Conservation (phyloP, 805 yeast species). For the Saccharomycopsis sp. region DNA sequence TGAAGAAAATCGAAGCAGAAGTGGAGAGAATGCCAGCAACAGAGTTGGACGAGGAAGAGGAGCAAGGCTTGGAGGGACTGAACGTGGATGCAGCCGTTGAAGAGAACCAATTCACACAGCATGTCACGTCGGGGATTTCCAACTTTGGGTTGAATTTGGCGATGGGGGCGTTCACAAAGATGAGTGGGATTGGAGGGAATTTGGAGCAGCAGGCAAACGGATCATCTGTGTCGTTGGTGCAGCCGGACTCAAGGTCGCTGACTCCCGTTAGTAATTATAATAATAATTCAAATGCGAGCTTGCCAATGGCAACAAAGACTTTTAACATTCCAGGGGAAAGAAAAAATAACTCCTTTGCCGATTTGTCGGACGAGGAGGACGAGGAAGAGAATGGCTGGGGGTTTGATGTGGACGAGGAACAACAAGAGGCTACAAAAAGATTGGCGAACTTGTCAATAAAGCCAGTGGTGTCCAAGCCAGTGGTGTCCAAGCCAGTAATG, state of each 20-base stretch:
- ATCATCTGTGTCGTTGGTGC: conserved; percentile 1
- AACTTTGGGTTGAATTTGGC: conserved; percentile 24
- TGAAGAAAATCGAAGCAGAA: conserved; percentile 43
- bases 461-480: too few species aligned
- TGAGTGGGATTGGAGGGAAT: conserved; percentile 23
- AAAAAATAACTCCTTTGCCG: too few species aligned
- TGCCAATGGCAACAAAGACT: conserved; percentile 1
- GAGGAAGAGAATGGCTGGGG: conserved; percentile 27
- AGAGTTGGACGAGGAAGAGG: conserved; percentile 20
- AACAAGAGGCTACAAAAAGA: background rate
- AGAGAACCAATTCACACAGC: background rate
- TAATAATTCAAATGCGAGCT: background rate
- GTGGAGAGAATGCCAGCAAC: conserved; percentile 27
- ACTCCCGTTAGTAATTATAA: conserved; percentile 1
- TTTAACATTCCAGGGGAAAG: too few species aligned
- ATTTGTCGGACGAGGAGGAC: conserved; percentile 23
- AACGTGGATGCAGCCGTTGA: background rate
- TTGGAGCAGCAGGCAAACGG: too few species aligned
- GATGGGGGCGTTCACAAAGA: conserved; percentile 16
- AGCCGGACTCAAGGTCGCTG: conserved; percentile 5
- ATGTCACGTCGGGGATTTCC: background rate
- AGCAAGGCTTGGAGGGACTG: too few species aligned
- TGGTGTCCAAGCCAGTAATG: too few species aligned
- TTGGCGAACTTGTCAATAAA: too few species aligned
- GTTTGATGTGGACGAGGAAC: conserved; percentile 23